Conservation (phyloP, 2,329 filamentous ascomycete genomes). For the Chaetomiaceae sp. region DNA sequence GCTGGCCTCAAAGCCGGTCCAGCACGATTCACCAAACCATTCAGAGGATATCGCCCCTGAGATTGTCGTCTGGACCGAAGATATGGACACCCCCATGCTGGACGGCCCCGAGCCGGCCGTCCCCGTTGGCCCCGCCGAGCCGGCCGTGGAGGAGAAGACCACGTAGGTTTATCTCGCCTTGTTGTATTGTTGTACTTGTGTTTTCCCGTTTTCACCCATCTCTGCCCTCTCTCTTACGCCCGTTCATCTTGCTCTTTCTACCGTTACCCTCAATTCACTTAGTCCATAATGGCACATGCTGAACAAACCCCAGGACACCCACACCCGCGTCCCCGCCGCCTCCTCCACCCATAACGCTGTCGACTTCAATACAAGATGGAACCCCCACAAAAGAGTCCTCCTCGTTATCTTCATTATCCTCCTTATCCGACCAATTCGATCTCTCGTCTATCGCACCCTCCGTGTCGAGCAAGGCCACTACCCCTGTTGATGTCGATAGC, state of each 20-base stretch:
- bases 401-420: constrained; percentile 50
- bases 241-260: no score
- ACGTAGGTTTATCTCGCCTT: constrained; percentile 19
- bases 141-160: constrained; percentile 6
- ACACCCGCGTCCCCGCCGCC: background rate
- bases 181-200: background rate
- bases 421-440: constrained; percentile 43
- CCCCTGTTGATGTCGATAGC: constrained; percentile 47
- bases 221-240: no score
- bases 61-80: constrained; percentile 43
- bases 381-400: constrained; percentile 28
- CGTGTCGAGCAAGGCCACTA: constrained; percentile 59
- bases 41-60: constrained; percentile 36
- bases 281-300: background rate
- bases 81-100: constrained; percentile 36
- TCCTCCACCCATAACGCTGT: background rate
- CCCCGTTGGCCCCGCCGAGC: constrained; percentile 13
- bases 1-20: background rate
- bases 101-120: constrained; percentile 23
- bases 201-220: background rate
- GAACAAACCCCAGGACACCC: background rate
- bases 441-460: constrained; percentile 50
- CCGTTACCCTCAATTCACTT: no score
- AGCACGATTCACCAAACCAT: constrained; percentile 6
- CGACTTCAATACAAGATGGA: background rate